These are phyloP conservation scores for Aspergillus awamori DNA, from an alignment of 2,329 filamentous ascomycete species.

Conservation along the genomic window DNA sequence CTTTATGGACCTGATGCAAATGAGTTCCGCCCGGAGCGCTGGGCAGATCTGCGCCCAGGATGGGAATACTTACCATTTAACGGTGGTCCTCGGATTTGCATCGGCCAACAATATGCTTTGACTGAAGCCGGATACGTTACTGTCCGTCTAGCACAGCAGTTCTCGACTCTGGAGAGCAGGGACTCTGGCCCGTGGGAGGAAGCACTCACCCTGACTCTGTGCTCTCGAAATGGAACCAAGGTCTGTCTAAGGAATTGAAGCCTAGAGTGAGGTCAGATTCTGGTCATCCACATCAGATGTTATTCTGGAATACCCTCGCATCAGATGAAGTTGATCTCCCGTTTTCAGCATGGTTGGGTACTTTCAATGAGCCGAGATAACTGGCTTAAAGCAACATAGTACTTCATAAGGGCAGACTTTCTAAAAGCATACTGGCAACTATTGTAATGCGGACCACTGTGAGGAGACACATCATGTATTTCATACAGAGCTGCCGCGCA, in stretches of 20 bases:
- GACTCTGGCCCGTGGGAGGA: slow-evolving; percentile 35
- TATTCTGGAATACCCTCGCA: no score
- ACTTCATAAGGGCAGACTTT: no score
- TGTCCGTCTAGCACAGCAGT: slow-evolving; percentile 38
- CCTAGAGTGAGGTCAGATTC: background rate
- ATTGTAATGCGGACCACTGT: no score
- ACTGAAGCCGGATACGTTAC: slow-evolving; percentile 41
- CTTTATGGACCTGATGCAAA: slow-evolving; percentile 49
- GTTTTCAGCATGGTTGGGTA: no score
- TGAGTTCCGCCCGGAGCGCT: slow-evolving; percentile 54
- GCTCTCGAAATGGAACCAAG: slow-evolving; percentile 26
- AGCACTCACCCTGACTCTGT: slow-evolving; percentile 25
- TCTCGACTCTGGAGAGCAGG: slow-evolving; percentile 32
- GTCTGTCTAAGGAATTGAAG: slow-evolving; percentile 12
- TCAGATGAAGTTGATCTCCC: no score
- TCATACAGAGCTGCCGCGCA: no score
- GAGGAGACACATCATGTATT: no score
- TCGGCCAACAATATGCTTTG: slow-evolving; percentile 41
- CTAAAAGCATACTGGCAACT: no score
- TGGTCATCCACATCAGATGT: no score
- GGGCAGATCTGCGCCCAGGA: slow-evolving; percentile 37
- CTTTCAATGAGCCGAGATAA: no score
- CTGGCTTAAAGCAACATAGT: no score
- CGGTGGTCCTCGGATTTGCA: slow-evolving; percentile 35
- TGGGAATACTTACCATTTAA: slow-evolving; percentile 42